These are phyloP conservation scores for Pseudogymnoascus sp. DNA, from an alignment of 2,329 filamentous ascomycete genomes.

Conservation along the genomic window DNA sequence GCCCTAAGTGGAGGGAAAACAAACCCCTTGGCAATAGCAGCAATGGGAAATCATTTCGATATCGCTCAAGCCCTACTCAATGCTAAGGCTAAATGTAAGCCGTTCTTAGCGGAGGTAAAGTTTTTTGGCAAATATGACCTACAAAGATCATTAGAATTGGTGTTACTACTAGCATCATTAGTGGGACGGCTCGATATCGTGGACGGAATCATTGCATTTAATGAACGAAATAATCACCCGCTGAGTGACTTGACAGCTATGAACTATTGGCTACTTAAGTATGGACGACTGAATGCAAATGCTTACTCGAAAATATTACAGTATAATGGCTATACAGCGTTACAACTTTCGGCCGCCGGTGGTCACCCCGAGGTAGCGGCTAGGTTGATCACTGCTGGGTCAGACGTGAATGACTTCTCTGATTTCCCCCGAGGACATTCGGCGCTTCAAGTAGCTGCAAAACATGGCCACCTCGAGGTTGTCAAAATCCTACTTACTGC, in stretches of 20 bases:
- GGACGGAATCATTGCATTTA: neutral
- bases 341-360: slow-evolving; percentile 31
- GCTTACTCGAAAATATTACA: neutral
- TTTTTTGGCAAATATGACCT: too few species aligned
- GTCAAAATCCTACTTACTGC: too few species aligned
- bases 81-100: neutral
- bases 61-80: slow-evolving; percentile 19
- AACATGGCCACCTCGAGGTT: too few species aligned
- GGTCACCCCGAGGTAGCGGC: slow-evolving; percentile 20
- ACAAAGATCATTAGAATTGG: neutral
- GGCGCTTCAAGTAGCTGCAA: too few species aligned
- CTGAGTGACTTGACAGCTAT: neutral
- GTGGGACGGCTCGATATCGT: neutral
- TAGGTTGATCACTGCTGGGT: slow-evolving; percentile 11
- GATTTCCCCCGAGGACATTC: too few species aligned
- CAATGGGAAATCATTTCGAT: slow-evolving; percentile 28
- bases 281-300: neutral
- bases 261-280: neutral
- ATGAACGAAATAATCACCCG: neutral
- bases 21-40: neutral
- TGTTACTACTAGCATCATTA: neutral
- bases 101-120: neutral
- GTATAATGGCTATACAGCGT: slow-evolving; percentile 30
- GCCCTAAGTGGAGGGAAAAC: slow-evolving; percentile 7
- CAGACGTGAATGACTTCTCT: neutral